Evolutionary conservation across 2,329 filamentous ascomycete species (phyloP).

Genomic region (Epichloe uncinata): DNA sequence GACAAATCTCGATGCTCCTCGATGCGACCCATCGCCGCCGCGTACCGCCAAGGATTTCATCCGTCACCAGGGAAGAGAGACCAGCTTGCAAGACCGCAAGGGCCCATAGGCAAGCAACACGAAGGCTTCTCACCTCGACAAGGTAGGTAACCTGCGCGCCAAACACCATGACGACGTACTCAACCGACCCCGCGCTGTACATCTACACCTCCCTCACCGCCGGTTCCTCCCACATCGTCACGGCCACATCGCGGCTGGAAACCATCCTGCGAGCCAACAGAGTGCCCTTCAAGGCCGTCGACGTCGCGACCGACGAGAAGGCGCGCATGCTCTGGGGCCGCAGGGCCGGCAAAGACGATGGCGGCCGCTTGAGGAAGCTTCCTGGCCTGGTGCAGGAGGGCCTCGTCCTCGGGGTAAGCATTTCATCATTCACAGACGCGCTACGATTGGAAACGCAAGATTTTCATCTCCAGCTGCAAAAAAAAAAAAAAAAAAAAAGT

Average conservation of each 20-base stretch:
- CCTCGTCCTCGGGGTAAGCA: conserved; percentile 67
- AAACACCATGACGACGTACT: conserved; percentile 29
- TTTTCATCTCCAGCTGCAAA: too few relatives aligned
- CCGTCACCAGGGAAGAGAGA: not conserved
- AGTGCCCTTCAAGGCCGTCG: conserved; percentile 84
- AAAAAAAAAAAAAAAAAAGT: too few relatives aligned
- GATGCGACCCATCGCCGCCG: not conserved
- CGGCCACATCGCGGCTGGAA: conserved; percentile 87
- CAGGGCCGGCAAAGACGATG: conserved; percentile 57
- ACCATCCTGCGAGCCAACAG: conserved; percentile 92
- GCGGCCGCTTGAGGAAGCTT: conserved; percentile 57
- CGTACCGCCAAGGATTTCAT: not conserved
- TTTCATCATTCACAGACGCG: too few relatives aligned
- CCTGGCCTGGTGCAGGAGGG: conserved; percentile 83
- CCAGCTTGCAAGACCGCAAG: too few relatives aligned
- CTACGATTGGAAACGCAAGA: too few relatives aligned
- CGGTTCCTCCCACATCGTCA: conserved; percentile 90
- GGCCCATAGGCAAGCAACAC: too few relatives aligned
- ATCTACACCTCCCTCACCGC: conserved; percentile 94
- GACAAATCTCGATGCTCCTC: not conserved
- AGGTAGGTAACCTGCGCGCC: not conserved
- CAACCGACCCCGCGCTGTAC: conserved; percentile 63
- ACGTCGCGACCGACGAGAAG: conserved; percentile 80
- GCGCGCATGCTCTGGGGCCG: conserved; percentile 82
- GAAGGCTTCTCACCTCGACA: not conserved